phyloP scores from a whole-genome alignment of 176 grass and related monocot genomes.

The Avena sativa region DNA sequence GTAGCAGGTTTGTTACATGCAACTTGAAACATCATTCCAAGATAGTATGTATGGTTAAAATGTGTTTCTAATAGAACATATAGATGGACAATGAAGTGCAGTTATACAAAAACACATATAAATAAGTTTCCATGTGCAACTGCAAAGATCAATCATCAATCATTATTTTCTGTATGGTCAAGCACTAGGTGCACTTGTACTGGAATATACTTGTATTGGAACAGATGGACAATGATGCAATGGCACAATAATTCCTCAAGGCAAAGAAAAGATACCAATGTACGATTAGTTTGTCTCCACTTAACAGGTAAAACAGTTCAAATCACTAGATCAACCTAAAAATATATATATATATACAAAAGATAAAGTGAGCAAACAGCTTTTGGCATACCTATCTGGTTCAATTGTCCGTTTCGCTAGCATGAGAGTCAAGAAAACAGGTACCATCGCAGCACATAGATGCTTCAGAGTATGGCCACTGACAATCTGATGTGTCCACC shows the following conservation, averaged over 20 bases:
- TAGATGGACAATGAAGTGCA: too few species aligned
- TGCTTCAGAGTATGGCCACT: conserved; percentile 95
- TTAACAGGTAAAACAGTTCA: background rate
- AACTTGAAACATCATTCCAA: too few species aligned
- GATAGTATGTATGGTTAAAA: background rate
- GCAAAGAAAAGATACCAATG: background rate
- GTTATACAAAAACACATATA: too few species aligned
- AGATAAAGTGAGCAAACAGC: background rate
- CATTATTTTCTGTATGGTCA: too few species aligned
- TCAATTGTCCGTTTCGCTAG: conserved; percentile 86
- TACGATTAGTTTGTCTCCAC: background rate
- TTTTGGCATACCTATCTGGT: conserved; percentile 61
- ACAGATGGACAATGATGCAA: background rate
- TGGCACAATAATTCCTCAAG: background rate
- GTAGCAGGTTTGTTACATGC: too few species aligned
- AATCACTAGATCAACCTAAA: background rate
- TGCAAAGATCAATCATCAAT: too few species aligned
- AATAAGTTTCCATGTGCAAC: background rate
- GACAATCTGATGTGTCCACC: conserved; percentile 64
- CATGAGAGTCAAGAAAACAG: conserved; percentile 89
- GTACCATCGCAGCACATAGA: conserved; percentile 91
- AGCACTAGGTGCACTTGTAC: background rate
- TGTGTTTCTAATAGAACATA: too few species aligned
- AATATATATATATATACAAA: background rate
- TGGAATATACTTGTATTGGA: background rate